Base-by-base conservation (phyloP, 306 rosid genomes). In the Malus sylvestris region DNA sequence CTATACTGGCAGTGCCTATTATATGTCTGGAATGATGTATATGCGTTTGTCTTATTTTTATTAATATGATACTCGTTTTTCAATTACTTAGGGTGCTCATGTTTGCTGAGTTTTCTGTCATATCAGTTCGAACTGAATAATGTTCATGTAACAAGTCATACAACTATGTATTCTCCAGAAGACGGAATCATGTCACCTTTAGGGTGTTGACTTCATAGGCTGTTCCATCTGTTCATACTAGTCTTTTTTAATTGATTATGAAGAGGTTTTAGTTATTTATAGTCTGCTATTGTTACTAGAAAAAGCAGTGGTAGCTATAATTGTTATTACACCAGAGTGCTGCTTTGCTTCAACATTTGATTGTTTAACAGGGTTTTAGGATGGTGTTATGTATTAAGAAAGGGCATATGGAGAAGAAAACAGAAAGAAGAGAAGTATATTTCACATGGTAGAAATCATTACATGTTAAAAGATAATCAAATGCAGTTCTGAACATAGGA, bases 21-120 rank as follows among this genome's bases (percentile, higher is more conserved):
- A 66, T 61, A 74, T 45, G 59, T 80, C 20, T 49, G 45, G 76
- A 72, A 35, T 35, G 44, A 8, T 68, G 70, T 53, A 78, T 71
- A 67, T 65, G 68, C 38, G 58, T 61, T 25, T 4, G 55, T 78
- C 10, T 68, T 19, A 20, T 10, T 14, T 22, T 18, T 61, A 4
- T 72, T 71, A 12, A 51, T 74, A 55, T 62, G 53, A 14, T n/a
- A 51, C 29, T 27, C 38, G 30, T 55, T 67, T 74, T 69, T 51
- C 52, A 66, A n/a, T 75, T 77, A 57, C 12, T 63, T 80, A 63
- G 32, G 32, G 32, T 30, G 32, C 64, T 60, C 35, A 23, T 53
- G 38, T 51, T 66, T 70, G 32, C 23, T 61, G 45, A 23, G 51
- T 52, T 52, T 30, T 60, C 22, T 76, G 30, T 13, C 15, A 60